Evolutionary conservation across 345 rosid genomes (phyloP).

Genomic region (Eucalyptus cloeziana): DNA sequence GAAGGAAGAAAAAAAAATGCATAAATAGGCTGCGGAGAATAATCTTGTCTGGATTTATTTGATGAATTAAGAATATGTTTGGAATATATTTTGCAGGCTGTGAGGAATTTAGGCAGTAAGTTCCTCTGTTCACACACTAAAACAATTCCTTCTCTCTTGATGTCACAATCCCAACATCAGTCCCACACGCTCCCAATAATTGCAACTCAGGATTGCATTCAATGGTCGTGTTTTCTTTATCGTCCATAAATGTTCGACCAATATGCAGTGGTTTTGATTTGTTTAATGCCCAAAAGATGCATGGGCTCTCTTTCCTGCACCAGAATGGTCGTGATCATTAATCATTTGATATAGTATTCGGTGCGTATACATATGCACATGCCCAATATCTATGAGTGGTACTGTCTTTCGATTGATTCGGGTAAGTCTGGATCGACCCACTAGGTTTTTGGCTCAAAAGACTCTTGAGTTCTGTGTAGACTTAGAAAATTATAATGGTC

Average conservation of each 20-base stretch:
- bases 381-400: background rate
- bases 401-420: background rate
- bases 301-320: background rate
- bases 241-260: background rate
- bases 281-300: background rate
- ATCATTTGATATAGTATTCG: background rate
- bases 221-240: background rate
- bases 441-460: background rate
- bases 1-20: background rate
- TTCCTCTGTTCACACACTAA: background rate
- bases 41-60: background rate
- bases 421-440: background rate
- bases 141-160: background rate
- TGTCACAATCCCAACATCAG: slow-evolving; percentile 3
- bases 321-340: background rate
- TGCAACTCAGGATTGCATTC: slow-evolving; percentile 2
- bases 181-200: slow-evolving; percentile 10
- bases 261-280: background rate
- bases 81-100: slow-evolving; percentile 3
- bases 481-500: background rate
- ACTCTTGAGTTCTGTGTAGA: background rate
- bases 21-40: background rate
- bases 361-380: background rate
- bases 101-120: background rate
- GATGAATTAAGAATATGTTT: slow-evolving; percentile 10